Conservation (phyloP, 805 yeast species). For the Metahyphopichia silvanorum region DNA sequence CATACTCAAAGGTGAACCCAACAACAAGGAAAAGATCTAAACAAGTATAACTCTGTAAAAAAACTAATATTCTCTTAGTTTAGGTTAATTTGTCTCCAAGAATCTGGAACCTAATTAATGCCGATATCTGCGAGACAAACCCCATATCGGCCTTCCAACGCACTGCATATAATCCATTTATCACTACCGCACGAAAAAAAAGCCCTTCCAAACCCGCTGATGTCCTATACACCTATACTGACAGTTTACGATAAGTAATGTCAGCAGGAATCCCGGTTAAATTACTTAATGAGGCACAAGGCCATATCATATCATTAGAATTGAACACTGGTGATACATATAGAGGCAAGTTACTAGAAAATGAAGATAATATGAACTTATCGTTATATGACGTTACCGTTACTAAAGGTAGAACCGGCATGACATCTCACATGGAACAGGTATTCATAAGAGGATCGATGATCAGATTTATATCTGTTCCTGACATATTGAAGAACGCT, state of each 20-base stretch:
- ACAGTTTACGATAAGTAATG: conserved; percentile 33
- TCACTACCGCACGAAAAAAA: too few species aligned
- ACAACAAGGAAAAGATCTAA: too few species aligned
- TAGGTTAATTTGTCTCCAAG: too few species aligned
- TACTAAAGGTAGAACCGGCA: conserved; percentile 68
- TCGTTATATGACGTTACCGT: conserved; percentile 78
- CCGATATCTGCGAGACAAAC: too few species aligned
- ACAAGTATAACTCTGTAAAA: too few species aligned
- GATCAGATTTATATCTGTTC: conserved; percentile 78
- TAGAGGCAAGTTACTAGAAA: conserved; percentile 80
- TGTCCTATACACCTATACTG: too few species aligned
- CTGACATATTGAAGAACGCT: conserved; percentile 84
- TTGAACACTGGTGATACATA: conserved; percentile 82
- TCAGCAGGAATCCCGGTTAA: conserved; percentile 79
- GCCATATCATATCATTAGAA: conserved; percentile 82
- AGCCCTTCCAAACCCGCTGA: too few species aligned
- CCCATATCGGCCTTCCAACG: too few species aligned
- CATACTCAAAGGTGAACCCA: too few species aligned
- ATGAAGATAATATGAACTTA: conserved; percentile 93
- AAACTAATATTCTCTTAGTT: too few species aligned
- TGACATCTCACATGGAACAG: conserved; percentile 71
- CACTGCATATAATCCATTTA: too few species aligned
- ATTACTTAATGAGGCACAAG: conserved; percentile 83
- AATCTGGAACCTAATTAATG: too few species aligned
- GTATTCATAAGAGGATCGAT: conserved; percentile 92